A percentile compares a stretch with the other conserved stretches of the same genome.
phyloP scores from a whole-genome alignment of 2,329 filamentous ascomycete genomes.

The Bertia moriformis region DNA sequence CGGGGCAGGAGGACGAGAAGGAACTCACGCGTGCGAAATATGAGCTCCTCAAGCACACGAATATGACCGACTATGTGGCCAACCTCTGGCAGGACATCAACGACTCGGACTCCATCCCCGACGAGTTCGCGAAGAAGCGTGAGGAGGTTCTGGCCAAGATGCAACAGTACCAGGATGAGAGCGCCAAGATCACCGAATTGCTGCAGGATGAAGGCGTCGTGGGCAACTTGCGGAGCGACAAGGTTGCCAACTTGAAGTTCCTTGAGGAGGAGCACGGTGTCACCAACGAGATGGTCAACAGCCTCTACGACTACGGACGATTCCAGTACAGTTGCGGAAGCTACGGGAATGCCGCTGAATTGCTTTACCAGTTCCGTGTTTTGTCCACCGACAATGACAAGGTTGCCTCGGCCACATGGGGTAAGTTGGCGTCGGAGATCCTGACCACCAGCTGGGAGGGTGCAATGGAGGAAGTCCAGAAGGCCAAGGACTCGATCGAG shows the following conservation, averaged over 20 bases:
- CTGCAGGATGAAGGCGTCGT: conserved; percentile 81
- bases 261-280: conserved; percentile 93
- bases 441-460: conserved; percentile 89
- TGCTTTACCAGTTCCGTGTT: conserved; percentile 95
- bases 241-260: conserved; percentile 96
- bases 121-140: conserved; percentile 77
- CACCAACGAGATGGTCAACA: conserved; percentile 88
- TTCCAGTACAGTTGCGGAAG: conserved; percentile 97
- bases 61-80: conserved; percentile 97
- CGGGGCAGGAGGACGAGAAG: conserved; percentile 63
- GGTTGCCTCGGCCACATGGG: conserved; percentile 89
- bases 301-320: conserved; percentile 86
- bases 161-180: conserved; percentile 74
- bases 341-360: conserved; percentile 77
- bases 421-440: conserved; percentile 92
- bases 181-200: conserved; percentile 74
- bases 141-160: conserved; percentile 75
- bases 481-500: conserved; percentile 85
- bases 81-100: conserved; percentile 82
- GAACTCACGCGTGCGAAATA: conserved; percentile 79
- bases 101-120: conserved; percentile 60
- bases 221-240: conserved; percentile 81
- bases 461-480: conserved; percentile 78
- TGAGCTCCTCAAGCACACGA: conserved; percentile 86
- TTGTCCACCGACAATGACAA: conserved; percentile 98